A percentile compares a stretch with the other conserved stretches of the same genome.
phyloP scores from a whole-genome alignment of 345 rosid genomes.

The Euphorbia peplus region DNA sequence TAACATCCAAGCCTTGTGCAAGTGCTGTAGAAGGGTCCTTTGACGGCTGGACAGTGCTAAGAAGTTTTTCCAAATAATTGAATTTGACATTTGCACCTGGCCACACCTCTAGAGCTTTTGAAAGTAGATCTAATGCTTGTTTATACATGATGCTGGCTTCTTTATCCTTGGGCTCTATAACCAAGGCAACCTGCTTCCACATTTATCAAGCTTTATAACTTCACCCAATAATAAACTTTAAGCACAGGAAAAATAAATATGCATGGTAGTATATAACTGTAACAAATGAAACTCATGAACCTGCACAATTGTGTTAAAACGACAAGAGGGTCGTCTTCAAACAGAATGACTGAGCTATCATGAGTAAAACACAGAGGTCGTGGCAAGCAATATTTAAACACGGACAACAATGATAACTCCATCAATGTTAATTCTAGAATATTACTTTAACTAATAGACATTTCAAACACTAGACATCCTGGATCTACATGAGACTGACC shows the following conservation, averaged over 20 bases:
- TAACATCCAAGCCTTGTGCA: slow-evolving; percentile 98
- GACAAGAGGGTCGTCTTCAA: neutral
- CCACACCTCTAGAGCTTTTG: slow-evolving; percentile 98
- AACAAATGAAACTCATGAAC: neutral
- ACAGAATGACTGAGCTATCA: neutral
- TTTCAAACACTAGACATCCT: neutral
- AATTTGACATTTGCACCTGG: slow-evolving; percentile 96
- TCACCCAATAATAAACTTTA: neutral
- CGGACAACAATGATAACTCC: neutral
- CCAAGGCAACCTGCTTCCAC: slow-evolving; percentile 84
- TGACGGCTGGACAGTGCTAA: slow-evolving; percentile 84
- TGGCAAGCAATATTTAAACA: neutral
- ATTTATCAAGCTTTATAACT: slow-evolving; percentile 6
- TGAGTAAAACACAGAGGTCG: neutral
- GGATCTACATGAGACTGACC: neutral
- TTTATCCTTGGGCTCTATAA: slow-evolving; percentile 98
- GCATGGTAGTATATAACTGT: neutral
- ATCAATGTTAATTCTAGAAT: neutral
- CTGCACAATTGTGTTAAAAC: neutral
- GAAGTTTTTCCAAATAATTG: slow-evolving; percentile 88
- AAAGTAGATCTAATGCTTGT: slow-evolving; percentile 90
- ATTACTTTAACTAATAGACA: neutral
- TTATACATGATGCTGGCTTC: slow-evolving; percentile 87
- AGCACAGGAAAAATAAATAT: neutral
- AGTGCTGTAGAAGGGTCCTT: slow-evolving; percentile 95